phyloP scores from a whole-genome alignment of 768 basidiomycete species.

The Mycena floridula region DNA sequence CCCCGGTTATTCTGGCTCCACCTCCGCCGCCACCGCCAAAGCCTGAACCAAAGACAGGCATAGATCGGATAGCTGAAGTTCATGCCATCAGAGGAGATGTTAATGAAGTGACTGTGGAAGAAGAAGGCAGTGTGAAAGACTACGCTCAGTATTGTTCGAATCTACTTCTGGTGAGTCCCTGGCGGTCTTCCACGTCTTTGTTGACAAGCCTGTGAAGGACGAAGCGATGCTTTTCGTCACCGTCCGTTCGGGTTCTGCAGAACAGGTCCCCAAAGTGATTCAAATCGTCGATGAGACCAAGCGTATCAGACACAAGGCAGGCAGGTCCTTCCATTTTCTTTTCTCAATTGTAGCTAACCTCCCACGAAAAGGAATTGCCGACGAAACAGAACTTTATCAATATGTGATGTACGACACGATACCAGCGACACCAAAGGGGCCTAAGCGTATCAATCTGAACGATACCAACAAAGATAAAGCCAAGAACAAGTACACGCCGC shows the following conservation, averaged over 20 bases:
- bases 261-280: conserved; percentile 71
- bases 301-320: conserved; percentile 69
- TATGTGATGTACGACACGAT: conserved; percentile 69
- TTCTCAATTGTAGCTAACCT: not conserved
- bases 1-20: conserved; percentile 9
- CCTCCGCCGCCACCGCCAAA: conserved; percentile 50
- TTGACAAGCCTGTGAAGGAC: conserved; percentile 40
- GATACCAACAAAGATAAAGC: conserved; percentile 39
- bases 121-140: conserved; percentile 57
- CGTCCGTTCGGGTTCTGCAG: conserved; percentile 54
- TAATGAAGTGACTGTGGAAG: conserved; percentile 68
- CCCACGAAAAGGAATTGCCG: conserved; percentile 32
- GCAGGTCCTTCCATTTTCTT: conserved; percentile 27
- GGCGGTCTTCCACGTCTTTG: not conserved
- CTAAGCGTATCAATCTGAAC: conserved; percentile 64
- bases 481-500: conserved; percentile 53
- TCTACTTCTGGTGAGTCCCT: conserved; percentile 48
- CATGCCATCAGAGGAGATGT: conserved; percentile 62
- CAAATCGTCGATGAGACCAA: conserved; percentile 78
- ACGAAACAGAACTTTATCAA: conserved; percentile 62
- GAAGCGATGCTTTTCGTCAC: conserved; percentile 79
- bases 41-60: conserved; percentile 57
- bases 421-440: conserved; percentile 39
- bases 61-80: conserved; percentile 67
- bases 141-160: conserved; percentile 65